Conservation (phyloP, 176 grass and related monocot species). For the Avena insularis region DNA sequence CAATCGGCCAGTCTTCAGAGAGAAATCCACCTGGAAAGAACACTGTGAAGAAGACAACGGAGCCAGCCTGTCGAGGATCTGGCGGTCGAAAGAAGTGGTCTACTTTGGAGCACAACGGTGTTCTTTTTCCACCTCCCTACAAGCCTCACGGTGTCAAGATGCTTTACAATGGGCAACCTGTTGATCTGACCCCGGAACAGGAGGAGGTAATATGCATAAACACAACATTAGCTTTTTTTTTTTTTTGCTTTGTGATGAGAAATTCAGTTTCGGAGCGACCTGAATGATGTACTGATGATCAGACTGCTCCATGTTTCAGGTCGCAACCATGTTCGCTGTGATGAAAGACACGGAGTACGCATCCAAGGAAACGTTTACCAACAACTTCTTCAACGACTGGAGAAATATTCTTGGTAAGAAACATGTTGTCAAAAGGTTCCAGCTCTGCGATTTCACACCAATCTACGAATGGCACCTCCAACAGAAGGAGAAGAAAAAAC, state of each 20-base stretch:
- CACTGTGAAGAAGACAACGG: conserved; percentile 50
- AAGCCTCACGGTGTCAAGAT: conserved; percentile 89
- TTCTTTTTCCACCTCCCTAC: conserved; percentile 90
- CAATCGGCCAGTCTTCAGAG: conserved; percentile 59
- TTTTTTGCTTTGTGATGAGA: background rate
- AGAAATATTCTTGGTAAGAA: conserved; percentile 73
- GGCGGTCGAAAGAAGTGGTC: conserved; percentile 84
- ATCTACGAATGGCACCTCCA: conserved; percentile 94
- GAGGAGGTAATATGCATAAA: conserved; percentile 69
- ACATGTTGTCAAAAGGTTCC: conserved; percentile 84
- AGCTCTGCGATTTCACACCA: conserved; percentile 86
- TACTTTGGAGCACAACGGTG: conserved; percentile 78
- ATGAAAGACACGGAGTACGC: conserved; percentile 96
- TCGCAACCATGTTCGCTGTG: conserved; percentile 98
- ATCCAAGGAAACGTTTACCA: conserved; percentile 63
- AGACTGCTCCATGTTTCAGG: conserved; percentile 39
- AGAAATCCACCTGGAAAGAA: conserved; percentile 48
- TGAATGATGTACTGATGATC: background rate
- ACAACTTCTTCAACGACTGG: conserved; percentile 92
- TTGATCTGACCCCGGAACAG: conserved; percentile 90
- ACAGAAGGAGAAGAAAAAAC: conserved; percentile 98
- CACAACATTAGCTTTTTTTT: background rate
- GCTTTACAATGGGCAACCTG: conserved; percentile 75
- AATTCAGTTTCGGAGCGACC: background rate
- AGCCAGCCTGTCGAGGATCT: conserved; percentile 60